Evolutionary conservation across 306 rosid genomes (phyloP).

Genomic region (Medicago lupulina): DNA sequence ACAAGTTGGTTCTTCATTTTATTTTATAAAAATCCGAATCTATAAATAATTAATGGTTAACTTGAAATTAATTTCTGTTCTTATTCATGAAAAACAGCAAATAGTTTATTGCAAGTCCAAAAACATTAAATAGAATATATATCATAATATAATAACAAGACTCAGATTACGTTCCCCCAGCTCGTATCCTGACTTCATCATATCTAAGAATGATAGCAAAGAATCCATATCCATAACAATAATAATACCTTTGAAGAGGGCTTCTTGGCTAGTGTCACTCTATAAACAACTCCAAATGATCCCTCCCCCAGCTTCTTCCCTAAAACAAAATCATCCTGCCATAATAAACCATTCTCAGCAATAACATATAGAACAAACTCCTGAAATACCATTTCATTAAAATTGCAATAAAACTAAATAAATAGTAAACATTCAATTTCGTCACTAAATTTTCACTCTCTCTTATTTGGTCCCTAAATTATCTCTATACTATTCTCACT

Average conservation of each 20-base stretch:
- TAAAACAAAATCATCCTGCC: slow-evolving; percentile 86
- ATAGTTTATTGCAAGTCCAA: too few relatives aligned
- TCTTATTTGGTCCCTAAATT: background rate
- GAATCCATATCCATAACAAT: background rate
- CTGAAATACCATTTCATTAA: background rate
- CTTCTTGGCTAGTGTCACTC: slow-evolving; percentile 72
- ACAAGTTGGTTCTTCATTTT: slow-evolving; percentile 7
- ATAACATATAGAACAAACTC: slow-evolving; percentile 27
- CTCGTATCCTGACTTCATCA: background rate
- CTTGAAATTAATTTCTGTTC: too few relatives aligned
- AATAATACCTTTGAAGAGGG: slow-evolving; percentile 73
- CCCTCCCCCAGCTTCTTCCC: slow-evolving; percentile 98
- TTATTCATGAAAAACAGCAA: too few relatives aligned
- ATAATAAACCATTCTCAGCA: slow-evolving; percentile 38
- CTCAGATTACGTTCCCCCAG: background rate
- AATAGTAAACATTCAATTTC: background rate
- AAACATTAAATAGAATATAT: too few relatives aligned
- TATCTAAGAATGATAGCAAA: background rate
- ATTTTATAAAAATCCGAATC: background rate
- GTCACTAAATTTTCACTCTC: background rate
- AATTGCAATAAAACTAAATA: background rate
- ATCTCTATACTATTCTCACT: too few relatives aligned
- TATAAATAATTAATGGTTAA: too few relatives aligned
- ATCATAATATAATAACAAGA: too few relatives aligned
- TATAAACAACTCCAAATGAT: slow-evolving; percentile 91